These are phyloP conservation scores for Talaromyces sp. DNA, from an alignment of 2,329 filamentous ascomycete genomes.

Conservation along the genomic window DNA sequence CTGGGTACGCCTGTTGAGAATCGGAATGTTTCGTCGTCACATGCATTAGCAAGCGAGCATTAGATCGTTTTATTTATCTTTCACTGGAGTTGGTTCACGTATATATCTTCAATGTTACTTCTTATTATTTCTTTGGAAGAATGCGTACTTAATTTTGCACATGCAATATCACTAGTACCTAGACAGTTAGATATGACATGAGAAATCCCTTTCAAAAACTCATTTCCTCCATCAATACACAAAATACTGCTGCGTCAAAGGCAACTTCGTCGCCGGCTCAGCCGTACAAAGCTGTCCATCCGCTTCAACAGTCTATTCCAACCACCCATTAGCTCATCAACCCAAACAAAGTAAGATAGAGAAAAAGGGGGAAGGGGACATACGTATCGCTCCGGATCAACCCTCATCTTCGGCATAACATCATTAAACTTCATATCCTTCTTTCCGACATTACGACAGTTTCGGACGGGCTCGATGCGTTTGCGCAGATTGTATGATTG, in stretches of 20 bases:
- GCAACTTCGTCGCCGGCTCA: slow-evolving; percentile 68
- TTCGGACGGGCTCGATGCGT: slow-evolving; percentile 74
- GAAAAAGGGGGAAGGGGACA: slow-evolving; percentile 30
- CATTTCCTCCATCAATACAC: slow-evolving; percentile 58
- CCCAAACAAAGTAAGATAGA: no score
- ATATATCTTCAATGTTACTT: neutral
- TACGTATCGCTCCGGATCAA: slow-evolving; percentile 85
- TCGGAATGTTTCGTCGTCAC: neutral
- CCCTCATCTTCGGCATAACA: slow-evolving; percentile 77
- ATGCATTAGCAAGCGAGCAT: neutral
- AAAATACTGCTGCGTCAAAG: slow-evolving; percentile 74
- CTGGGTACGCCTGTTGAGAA: slow-evolving; percentile 17
- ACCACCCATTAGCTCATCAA: neutral
- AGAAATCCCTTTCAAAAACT: neutral
- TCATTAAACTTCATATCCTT: slow-evolving; percentile 89
- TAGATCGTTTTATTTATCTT: neutral
- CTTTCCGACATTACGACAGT: slow-evolving; percentile 74
- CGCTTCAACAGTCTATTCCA: slow-evolving; percentile 66
- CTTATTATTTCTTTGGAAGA: neutral
- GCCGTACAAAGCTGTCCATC: slow-evolving; percentile 73
- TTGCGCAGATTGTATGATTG: slow-evolving; percentile 74
- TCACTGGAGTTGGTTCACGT: neutral
- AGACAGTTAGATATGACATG: neutral
- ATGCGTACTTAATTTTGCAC: neutral
- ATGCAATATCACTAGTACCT: neutral